A percentile compares a stretch with the other conserved stretches of the same genome.
Conservation (phyloP, 2,329 filamentous ascomycete species). For the Sphaerulina vaccinii region DNA sequence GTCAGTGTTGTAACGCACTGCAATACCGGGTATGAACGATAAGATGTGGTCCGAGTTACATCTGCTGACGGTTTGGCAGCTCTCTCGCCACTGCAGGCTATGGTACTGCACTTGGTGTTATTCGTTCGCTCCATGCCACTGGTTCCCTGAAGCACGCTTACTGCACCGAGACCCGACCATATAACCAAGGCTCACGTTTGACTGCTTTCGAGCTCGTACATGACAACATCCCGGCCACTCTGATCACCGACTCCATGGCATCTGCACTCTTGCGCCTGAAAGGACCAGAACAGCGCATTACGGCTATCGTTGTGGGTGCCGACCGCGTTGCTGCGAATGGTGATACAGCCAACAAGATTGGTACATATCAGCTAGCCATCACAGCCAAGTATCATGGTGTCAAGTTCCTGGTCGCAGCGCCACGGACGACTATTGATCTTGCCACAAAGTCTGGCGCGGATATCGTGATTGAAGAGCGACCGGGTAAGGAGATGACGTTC, state of each 20-base stretch:
- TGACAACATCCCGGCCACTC: conserved; percentile 83
- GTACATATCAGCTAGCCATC: conserved; percentile 91
- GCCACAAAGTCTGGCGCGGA: conserved; percentile 71
- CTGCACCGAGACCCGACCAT: conserved; percentile 94
- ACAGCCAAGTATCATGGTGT: conserved; percentile 82
- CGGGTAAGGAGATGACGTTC: conserved; percentile 76
- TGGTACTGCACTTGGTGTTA: conserved; percentile 90
- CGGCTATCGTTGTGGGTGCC: conserved; percentile 88
- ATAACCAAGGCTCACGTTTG: conserved; percentile 93
- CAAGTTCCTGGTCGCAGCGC: conserved; percentile 92
- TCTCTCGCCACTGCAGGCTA: conserved; percentile 97
- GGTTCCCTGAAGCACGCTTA: conserved; percentile 76
- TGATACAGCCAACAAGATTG: conserved; percentile 98
- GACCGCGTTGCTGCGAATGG: conserved; percentile 95
- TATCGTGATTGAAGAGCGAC: conserved; percentile 89
- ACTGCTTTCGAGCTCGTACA: conserved; percentile 97
- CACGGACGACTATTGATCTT: conserved; percentile 89
- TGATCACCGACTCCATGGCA: conserved; percentile 97
- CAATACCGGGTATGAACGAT: conserved; percentile 74
- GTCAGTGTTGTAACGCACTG: conserved; percentile 94
- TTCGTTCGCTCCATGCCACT: conserved; percentile 72
- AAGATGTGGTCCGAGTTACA: conserved; percentile 10
- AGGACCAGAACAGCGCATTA: conserved; percentile 62
- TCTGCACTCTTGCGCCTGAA: conserved; percentile 74
- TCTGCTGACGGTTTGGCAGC: conserved; percentile 43